Base-by-base conservation (phyloP, 768 basidiomycete species). In the Xerocomus potaroensis region DNA sequence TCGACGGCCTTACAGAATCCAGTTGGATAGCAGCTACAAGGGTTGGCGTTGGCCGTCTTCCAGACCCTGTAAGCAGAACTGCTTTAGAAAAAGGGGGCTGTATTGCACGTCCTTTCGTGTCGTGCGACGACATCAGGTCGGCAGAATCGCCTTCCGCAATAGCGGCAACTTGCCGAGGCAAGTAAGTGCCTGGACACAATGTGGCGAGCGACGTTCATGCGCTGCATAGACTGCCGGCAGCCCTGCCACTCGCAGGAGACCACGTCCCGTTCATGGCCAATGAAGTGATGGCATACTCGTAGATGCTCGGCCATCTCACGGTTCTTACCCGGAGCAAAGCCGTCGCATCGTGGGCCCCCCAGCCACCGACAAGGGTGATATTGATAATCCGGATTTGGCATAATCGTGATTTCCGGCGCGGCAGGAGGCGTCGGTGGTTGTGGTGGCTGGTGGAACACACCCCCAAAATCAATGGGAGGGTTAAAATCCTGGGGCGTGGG, bases 301-400 rank as follows among this genome's bases (percentile, higher is more conserved):
- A 63, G 40, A 27, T 63, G 62, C 14, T 63, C 63, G 1, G 54
- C 58, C 62, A 63, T 63, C 21, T 63, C 62, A n/a, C 63, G 55
- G 38, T 65, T 63, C 26, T 38, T 62, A 3, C 63, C 63, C 1
- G 62, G 62, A 30, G 58, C 62, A 6, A 18, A 27, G 26, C 58
- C 63, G 21, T 54, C 31, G 45, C 62, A 63, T 9, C 0, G 46
- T 15, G 61, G 53, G 27, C 58, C 60, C 9, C 55, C 27, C 37
- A 53, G n/a, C 63, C 63, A 65, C 5, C 46, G 50, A 33, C 60
- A 62, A 23, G 24, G 27, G 39, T 58, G 44, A 19, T 41, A 55
- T 2, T 22, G 5, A 47, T 58, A 59, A 3, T 32, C 23, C 2
- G 37, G 41, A 11, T 35, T 51, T 5, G 27, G 21, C 27, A 26